These are phyloP conservation scores for Euclidium syriacum DNA, from an alignment of 345 rosid genomes.

Conservation along the genomic window DNA sequence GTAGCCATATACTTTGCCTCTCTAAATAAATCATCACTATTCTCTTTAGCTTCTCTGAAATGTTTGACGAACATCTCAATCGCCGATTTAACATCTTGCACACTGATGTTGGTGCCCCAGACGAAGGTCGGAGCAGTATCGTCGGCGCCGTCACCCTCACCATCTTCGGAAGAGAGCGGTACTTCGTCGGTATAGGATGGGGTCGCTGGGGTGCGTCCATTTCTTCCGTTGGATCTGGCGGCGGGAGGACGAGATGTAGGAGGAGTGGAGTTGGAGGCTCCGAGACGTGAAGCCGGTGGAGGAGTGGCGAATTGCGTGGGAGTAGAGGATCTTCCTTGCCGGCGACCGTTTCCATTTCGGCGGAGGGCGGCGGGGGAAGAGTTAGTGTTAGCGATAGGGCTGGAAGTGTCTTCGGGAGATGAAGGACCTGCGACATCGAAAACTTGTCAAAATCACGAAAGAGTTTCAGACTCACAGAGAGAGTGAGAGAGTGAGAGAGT, in stretches of 20 bases:
- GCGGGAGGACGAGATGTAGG: slow-evolving; percentile 42
- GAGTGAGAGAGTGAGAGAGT: background rate
- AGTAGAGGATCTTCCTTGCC: slow-evolving; percentile 29
- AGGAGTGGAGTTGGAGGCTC: slow-evolving; percentile 46
- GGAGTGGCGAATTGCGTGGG: slow-evolving; percentile 36
- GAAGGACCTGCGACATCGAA: slow-evolving; percentile 45
- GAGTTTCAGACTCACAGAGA: background rate
- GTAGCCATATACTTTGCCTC: slow-evolving; percentile 88
- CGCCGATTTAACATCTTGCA: slow-evolving; percentile 80
- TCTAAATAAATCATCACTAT: slow-evolving; percentile 42
- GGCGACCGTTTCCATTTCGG: slow-evolving; percentile 6
- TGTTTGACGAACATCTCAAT: slow-evolving; percentile 86
- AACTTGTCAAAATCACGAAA: background rate
- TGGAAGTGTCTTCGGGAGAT: slow-evolving; percentile 62
- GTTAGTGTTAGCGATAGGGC: slow-evolving; percentile 58
- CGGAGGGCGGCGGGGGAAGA: slow-evolving; percentile 50
- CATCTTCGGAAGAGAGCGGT: slow-evolving; percentile 70
- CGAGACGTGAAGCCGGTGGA: slow-evolving; percentile 33
- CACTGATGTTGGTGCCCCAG: slow-evolving; percentile 97
- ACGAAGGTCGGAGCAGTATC: slow-evolving; percentile 79
- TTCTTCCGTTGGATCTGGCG: slow-evolving; percentile 23
- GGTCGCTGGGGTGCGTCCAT: slow-evolving; percentile 29
- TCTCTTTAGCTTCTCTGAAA: slow-evolving; percentile 56
- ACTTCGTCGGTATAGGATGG: slow-evolving; percentile 21
- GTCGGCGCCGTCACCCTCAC: slow-evolving; percentile 55